Evolutionary conservation across 495 filamentous ascomycete genomes (phyloP).

Genomic region (Glonium stellatum): DNA sequence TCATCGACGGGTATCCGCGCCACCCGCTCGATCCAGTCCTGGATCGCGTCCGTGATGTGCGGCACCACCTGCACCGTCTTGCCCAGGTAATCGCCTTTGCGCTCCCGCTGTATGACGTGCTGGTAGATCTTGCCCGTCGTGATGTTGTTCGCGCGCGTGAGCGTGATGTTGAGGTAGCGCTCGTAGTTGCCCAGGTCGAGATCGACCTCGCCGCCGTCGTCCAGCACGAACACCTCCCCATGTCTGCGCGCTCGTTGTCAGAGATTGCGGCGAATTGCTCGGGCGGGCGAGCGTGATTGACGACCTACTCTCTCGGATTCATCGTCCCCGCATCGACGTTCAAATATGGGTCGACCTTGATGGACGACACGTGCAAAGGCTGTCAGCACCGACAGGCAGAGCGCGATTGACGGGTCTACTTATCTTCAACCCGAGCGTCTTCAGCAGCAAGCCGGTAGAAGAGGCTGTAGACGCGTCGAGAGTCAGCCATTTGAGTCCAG

Average conservation of each 20-base stretch:
- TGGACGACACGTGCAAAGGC: slow-evolving; percentile 48
- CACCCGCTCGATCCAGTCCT: slow-evolving; percentile 87
- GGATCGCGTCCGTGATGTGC: slow-evolving; percentile 82
- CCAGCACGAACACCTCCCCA: slow-evolving; percentile 66
- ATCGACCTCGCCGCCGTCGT: slow-evolving; percentile 78
- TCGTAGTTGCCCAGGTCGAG: slow-evolving; percentile 97
- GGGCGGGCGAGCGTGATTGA: no score
- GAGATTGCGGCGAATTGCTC: background rate
- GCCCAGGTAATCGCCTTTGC: slow-evolving; percentile 79
- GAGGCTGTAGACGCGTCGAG: slow-evolving; percentile 45
- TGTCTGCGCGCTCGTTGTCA: slow-evolving; percentile 44
- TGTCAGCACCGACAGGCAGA: slow-evolving; percentile 30
- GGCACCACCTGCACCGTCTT: slow-evolving; percentile 92
- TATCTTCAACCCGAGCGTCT: slow-evolving; percentile 72
- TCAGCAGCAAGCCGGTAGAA: slow-evolving; percentile 71
- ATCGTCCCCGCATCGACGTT: slow-evolving; percentile 82
- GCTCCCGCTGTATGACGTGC: slow-evolving; percentile 73
- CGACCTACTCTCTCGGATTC: slow-evolving; percentile 67
- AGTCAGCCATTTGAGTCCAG: slow-evolving; percentile 15
- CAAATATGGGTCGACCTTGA: slow-evolving; percentile 81
- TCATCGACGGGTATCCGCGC: slow-evolving; percentile 83
- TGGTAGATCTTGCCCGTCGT: slow-evolving; percentile 95
- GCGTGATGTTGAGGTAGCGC: slow-evolving; percentile 64
- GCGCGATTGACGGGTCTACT: slow-evolving; percentile 23
- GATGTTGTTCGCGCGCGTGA: slow-evolving; percentile 79